These are phyloP conservation scores for Volvariella surrecta DNA, from an alignment of 1,284 basidiomycete genomes.

Conservation along the genomic window DNA sequence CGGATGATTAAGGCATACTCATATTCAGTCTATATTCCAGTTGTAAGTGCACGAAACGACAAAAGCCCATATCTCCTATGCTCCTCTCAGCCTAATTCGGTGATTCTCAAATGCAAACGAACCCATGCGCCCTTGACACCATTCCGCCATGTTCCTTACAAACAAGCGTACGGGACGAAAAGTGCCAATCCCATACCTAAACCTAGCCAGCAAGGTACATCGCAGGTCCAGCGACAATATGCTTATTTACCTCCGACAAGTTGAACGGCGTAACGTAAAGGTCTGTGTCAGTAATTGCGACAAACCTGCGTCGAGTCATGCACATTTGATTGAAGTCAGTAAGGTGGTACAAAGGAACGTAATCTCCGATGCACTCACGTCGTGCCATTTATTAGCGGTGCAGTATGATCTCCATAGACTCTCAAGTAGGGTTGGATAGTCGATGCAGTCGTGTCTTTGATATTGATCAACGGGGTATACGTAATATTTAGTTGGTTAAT, in stretches of 20 bases:
- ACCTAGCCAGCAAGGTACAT: conserved; percentile 35
- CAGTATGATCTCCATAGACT: conserved; percentile 31
- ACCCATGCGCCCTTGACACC: no score
- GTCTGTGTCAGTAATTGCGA: conserved; percentile 42
- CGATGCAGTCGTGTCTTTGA: conserved; percentile 33
- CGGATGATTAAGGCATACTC: no score
- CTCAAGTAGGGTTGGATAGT: conserved; percentile 41
- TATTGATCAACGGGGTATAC: conserved; percentile 40
- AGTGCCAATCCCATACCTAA: no score
- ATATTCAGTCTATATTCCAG: no score
- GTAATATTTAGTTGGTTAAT: conserved; percentile 57
- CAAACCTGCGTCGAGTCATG: conserved; percentile 35
- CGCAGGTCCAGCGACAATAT: conserved; percentile 52
- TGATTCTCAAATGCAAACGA: no score
- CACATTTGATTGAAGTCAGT: no score
- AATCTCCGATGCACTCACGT: conserved; percentile 21
- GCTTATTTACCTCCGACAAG: conserved; percentile 39
- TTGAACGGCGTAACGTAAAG: conserved; percentile 54
- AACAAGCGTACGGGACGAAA: no score
- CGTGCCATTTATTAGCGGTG: conserved; percentile 40
- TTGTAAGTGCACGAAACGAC: no score
- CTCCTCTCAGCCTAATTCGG: no score
- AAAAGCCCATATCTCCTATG: no score
- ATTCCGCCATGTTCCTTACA: no score
- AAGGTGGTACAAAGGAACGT: not conserved